Evolutionary conservation across 768 basidiomycete species (phyloP).

Genomic region (Agaricus sinodeliciosus): DNA sequence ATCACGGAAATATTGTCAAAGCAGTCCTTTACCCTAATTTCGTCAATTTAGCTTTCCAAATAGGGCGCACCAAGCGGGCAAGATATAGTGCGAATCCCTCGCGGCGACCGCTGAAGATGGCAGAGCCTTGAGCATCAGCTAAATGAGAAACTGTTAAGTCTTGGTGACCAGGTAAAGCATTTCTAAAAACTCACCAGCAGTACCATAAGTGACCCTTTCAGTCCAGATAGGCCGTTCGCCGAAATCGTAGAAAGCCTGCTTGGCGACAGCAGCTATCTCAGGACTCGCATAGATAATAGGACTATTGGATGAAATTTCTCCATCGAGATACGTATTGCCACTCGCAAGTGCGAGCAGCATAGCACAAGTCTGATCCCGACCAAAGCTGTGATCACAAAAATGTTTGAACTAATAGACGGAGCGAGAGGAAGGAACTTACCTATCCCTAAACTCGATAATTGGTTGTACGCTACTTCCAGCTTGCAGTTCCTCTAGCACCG

Average conservation of each 20-base stretch:
- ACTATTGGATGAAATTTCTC: conserved; percentile 38
- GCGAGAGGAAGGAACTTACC: conserved; percentile 32
- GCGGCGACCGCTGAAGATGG: conserved; percentile 79
- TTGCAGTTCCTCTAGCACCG: conserved; percentile 77
- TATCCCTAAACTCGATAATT: conserved; percentile 79
- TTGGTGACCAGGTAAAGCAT: neutral
- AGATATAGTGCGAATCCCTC: conserved; percentile 88
- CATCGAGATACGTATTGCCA: conserved; percentile 75
- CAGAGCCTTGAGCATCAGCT: conserved; percentile 67
- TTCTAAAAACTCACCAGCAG: conserved; percentile 36
- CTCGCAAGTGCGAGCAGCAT: conserved; percentile 86
- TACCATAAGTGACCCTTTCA: conserved; percentile 71
- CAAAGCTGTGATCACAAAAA: conserved; percentile 51
- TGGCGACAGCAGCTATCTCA: conserved; percentile 66
- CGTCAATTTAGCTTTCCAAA: conserved; percentile 84
- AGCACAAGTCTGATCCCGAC: conserved; percentile 86
- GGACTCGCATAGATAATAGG: conserved; percentile 45
- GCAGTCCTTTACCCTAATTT: conserved; percentile 38
- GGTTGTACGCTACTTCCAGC: conserved; percentile 69
- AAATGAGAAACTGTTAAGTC: neutral
- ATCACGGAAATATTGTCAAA: neutral
- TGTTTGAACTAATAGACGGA: conserved; percentile 6
- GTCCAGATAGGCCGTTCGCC: conserved; percentile 81
- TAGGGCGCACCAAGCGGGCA: conserved; percentile 73
- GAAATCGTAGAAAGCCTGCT: conserved; percentile 82